Base-by-base conservation (phyloP, 352 stramenopile species). In the Aphanomyces stellatus region DNA sequence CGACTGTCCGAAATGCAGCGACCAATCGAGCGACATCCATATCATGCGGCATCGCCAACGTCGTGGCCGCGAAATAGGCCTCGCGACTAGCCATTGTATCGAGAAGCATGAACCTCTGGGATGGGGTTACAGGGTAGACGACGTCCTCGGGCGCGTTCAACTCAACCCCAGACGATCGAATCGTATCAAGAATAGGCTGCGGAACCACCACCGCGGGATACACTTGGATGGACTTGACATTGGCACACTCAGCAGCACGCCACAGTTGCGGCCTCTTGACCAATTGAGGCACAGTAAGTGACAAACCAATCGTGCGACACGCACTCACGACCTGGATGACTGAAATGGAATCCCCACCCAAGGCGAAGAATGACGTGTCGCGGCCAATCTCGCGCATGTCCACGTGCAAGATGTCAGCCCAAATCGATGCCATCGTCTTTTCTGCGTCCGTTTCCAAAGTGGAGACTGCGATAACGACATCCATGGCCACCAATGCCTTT, bases 401-500 rank as follows among this genome's bases (percentile, higher is more conserved):
- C 13, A 93, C 75, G 8, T 77, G 77, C 62, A 92, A 74, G 25
- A 92, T 64, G 17, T 90, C 75, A 6, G 79, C 74, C 85, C 82
- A 90, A 27, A 90, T 85, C 4, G 49, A 62, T 1, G 80, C 81
- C 28, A 93, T 73, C 53, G 77, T 72, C 53, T 78, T 72, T 51
- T 93, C 84, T 0, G 78, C 89, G 3, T 75, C 74, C 1, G 78
- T 88, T 61, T 88, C 76, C 61, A 77, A 59, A 24, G 75, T 74
- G n/a, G 70, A 63, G 3, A 63, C 53, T 37, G 79, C 73, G 27
- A 81, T 70, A 0, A 71, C 78, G 27, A 87, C 70, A 69, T 96
- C 88, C n/a, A 95, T 77, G 3, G 86, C 82, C 42, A 89, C 83
- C 62, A 97, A 87, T 56, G 88, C 81, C 71, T 96, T 97, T 57